Base-by-base conservation (phyloP, 2,329 filamentous ascomycete genomes). In the Hypomyces perniciosus region DNA sequence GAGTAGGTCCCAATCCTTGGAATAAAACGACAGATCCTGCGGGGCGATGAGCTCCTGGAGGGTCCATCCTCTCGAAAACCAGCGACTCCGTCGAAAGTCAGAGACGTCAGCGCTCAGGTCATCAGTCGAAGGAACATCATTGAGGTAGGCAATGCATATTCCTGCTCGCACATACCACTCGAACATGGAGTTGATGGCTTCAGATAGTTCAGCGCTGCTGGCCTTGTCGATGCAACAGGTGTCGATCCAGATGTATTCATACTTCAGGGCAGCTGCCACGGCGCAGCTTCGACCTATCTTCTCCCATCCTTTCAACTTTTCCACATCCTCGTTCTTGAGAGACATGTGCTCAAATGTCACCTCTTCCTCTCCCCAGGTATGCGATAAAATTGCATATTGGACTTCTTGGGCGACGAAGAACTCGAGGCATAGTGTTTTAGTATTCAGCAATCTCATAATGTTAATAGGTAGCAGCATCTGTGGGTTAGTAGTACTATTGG, bases 111-210 rank as follows among this genome's bases (percentile, higher is more conserved):
- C 53, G 4, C 46, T 38, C 8, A 48, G 31, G 4, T 51, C 56
- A 4, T 48, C 45, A 1, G 27, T 20, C 8, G 30, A 8, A 6
- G 30, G 13, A 4, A 63, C 59, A 27, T 64, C 61, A 4, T 57
- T 52, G 5, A 66, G 51, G 33, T 56, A 64, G 4, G 59, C 60
- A 27, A 63, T 56, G 45, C 63, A 66, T 7, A 62, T 50, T 2
- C 37, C 34, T 1, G 64, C 59, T 12, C 59, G 52, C 5, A 59
- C 58, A 39, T 67, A 67, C 64, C 64, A 67, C 5, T 59, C 56
- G 44, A 64, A 67, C 64, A 66, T 67, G 46, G 63, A 66, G 38
- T 64, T 64, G 52, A 64, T 64, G 28, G 61, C 62, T 20, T 64
- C 62, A 2, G 62, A 64, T 4, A 64, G 62, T 44, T 67, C 65